Conservation (phyloP, 352 stramenopile species). For the Aphanomyces astaci region DNA sequence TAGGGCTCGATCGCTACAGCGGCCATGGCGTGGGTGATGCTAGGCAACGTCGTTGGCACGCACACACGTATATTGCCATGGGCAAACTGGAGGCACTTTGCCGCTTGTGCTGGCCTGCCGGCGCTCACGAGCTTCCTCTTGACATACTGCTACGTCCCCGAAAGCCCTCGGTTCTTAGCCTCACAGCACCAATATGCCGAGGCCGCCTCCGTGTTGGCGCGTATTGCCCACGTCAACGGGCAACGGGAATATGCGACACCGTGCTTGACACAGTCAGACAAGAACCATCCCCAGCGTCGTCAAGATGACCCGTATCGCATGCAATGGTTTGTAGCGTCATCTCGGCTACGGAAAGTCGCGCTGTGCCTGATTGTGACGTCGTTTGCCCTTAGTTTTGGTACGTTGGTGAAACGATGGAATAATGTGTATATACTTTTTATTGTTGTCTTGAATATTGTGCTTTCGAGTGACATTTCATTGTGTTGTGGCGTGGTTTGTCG, state of each 20-base stretch:
- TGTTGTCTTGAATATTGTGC: too few relatives aligned
- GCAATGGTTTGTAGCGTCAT: neutral
- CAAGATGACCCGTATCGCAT: neutral
- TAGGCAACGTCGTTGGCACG: constrained; percentile 45
- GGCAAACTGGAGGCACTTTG: constrained; percentile 79
- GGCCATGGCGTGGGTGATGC: constrained; percentile 77
- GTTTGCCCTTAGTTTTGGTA: constrained; percentile 24
- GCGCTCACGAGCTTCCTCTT: constrained; percentile 62
- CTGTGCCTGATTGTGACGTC: constrained; percentile 14
- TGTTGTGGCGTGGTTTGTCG: too few relatives aligned
- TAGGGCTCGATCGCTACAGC: constrained; percentile 68
- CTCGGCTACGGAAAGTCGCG: neutral
- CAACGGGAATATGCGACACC: constrained; percentile 24
- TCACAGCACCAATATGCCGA: constrained; percentile 50
- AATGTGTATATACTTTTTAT: too few relatives aligned
- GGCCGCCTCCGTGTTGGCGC: constrained; percentile 48
- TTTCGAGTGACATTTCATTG: too few relatives aligned
- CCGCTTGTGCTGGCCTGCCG: constrained; percentile 58
- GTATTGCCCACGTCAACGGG: constrained; percentile 48
- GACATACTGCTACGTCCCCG: constrained; percentile 58
- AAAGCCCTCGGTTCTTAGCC: constrained; percentile 72
- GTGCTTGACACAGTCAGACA: neutral
- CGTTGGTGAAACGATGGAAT: neutral
- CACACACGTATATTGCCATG: constrained; percentile 53
- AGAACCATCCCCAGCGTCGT: neutral